Evolutionary conservation across 2,329 filamentous ascomycete genomes (phyloP).

Genomic region (Neospermospora avenae): DNA sequence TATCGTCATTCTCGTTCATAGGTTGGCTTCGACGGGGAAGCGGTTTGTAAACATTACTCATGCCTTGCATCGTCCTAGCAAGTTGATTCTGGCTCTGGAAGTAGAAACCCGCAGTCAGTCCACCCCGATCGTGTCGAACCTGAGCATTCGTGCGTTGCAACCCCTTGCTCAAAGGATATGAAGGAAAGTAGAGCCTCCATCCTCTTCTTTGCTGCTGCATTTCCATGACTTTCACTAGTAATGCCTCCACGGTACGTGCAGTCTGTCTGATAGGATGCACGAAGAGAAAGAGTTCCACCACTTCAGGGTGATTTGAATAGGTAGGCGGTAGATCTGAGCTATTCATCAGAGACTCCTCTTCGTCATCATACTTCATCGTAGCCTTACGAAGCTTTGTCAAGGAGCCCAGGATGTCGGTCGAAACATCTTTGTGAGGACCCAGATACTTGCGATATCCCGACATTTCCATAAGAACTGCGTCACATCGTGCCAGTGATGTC

Average conservation of each 20-base stretch:
- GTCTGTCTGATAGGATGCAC: constrained; percentile 53
- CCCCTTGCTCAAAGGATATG: constrained; percentile 52
- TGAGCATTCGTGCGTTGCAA: constrained; percentile 53
- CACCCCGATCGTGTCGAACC: constrained; percentile 56
- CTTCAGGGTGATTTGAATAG: constrained; percentile 46
- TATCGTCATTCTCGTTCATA: constrained; percentile 25
- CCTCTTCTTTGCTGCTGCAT: constrained; percentile 44
- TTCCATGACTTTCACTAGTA: constrained; percentile 46
- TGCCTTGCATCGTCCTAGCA: constrained; percentile 34
- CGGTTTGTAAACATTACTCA: constrained; percentile 37
- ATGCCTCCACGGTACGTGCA: constrained; percentile 44
- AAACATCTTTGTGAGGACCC: constrained; percentile 42
- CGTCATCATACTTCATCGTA: constrained; percentile 45
- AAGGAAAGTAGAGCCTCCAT: constrained; percentile 47
- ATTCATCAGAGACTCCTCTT: constrained; percentile 45
- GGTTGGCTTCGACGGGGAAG: constrained; percentile 26
- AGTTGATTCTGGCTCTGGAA: constrained; percentile 36
- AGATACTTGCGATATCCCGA: constrained; percentile 48
- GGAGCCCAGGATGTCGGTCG: constrained; percentile 41
- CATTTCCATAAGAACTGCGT: constrained; percentile 52
- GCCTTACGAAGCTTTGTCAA: constrained; percentile 42
- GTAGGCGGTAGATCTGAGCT: constrained; percentile 44
- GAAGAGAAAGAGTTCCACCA: constrained; percentile 53
- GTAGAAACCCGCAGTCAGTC: constrained; percentile 50
- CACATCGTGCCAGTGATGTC: constrained; percentile 43